Evolutionary conservation across 163 green algal genomes (phyloP).

Genomic region (Scenedesmus sp.): DNA sequence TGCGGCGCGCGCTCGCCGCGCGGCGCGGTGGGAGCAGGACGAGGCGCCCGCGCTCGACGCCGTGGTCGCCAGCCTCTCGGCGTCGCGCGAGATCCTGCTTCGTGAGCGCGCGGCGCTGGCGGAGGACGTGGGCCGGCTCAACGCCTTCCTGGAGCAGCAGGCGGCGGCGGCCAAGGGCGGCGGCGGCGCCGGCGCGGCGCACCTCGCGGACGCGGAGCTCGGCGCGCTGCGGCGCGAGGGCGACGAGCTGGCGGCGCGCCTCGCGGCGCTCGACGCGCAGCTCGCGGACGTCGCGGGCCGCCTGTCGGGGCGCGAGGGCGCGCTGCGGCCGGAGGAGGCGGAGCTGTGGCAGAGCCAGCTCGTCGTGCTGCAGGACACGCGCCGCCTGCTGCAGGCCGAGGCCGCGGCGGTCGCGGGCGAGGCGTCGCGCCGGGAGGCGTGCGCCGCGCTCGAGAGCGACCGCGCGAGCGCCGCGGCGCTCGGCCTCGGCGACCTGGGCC

Average conservation of each 20-base stretch:
- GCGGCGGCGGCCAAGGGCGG: not conserved
- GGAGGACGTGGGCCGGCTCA: slow-evolving; percentile 1
- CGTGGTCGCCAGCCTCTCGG: too few relatives aligned
- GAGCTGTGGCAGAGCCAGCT: slow-evolving; percentile 35
- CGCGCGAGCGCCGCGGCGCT: slow-evolving; percentile 53
- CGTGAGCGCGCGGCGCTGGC: slow-evolving; percentile 20
- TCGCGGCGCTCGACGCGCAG: not conserved
- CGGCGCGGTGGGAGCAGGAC: too few relatives aligned
- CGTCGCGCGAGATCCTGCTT: slow-evolving; percentile 24
- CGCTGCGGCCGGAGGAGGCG: slow-evolving; percentile 13
- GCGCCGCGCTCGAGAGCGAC: slow-evolving; percentile 57
- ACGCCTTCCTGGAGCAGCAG: slow-evolving; percentile 22
- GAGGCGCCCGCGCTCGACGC: too few relatives aligned
- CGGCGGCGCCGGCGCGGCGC: not conserved
- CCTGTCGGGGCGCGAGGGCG: not conserved
- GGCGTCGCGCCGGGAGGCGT: slow-evolving; percentile 65
- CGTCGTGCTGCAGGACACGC: slow-evolving; percentile 70
- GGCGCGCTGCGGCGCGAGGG: not conserved
- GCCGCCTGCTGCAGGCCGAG: slow-evolving; percentile 75
- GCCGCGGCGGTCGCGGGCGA: slow-evolving; percentile 68
- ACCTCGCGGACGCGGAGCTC: not conserved
- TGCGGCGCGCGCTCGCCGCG: too few relatives aligned
- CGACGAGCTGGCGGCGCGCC: slow-evolving; percentile 3
- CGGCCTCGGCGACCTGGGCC: slow-evolving; percentile 63
- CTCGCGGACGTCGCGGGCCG: not conserved